Conservation (phyloP, 2,329 filamentous ascomycete genomes). For the Claviceps sp. region DNA sequence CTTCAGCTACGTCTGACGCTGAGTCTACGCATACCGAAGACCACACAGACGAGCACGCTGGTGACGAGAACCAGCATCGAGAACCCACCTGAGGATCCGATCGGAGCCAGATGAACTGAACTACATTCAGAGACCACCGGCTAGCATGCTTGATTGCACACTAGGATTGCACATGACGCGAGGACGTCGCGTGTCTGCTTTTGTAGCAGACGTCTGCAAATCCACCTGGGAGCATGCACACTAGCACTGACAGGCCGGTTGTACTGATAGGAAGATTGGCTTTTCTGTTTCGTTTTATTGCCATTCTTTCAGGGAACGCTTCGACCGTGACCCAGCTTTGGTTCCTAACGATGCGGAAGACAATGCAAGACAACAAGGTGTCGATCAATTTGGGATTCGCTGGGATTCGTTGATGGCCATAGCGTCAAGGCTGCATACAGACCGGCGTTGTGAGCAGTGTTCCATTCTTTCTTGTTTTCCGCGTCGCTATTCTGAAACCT, state of each 20-base stretch:
- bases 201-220: background rate
- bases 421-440: slow-evolving; percentile 6
- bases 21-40: slow-evolving; percentile 21
- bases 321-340: slow-evolving; percentile 2
- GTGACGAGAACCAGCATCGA: background rate
- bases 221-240: background rate
- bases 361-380: background rate
- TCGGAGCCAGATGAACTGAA: no score
- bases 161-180: no score
- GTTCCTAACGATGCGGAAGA: background rate
- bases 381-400: background rate
- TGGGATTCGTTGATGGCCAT: background rate
- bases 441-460: slow-evolving; percentile 4
- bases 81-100: background rate
- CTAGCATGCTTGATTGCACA: no score
- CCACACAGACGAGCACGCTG: slow-evolving; percentile 1
- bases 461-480: background rate
- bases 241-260: background rate
- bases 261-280: no score
- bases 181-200: background rate
- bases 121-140: no score
- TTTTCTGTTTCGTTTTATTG: background rate
- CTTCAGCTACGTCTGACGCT: slow-evolving; percentile 22
- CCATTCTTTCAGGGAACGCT: background rate
- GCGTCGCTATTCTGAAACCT: background rate